phyloP scores from a whole-genome alignment of 495 filamentous ascomycete genomes.

The Friedmanniomyces endolithicus region DNA sequence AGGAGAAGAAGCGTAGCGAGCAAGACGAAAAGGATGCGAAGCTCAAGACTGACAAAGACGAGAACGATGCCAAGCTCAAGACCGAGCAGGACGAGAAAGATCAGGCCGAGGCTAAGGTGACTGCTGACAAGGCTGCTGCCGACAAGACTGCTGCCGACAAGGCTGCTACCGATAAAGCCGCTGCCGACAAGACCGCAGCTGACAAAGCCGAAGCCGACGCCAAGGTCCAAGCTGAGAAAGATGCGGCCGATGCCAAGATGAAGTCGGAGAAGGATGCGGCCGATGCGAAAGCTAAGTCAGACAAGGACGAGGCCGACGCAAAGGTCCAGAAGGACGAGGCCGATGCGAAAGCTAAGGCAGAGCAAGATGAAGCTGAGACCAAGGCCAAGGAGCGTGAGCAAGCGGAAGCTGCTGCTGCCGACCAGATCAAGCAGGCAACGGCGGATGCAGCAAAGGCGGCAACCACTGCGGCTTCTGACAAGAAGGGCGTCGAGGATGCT shows the following conservation, averaged over 20 bases:
- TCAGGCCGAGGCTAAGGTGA: conserved; percentile 16
- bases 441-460: conserved; percentile 35
- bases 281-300: background rate
- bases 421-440: conserved; percentile 23
- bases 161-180: background rate
- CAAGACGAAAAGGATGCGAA: conserved; percentile 37
- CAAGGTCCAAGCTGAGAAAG: conserved; percentile 15
- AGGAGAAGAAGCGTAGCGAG: conserved; percentile 41
- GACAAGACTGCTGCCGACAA: conserved; percentile 38
- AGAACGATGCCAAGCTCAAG: conserved; percentile 34
- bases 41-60: conserved; percentile 32
- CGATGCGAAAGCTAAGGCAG: background rate
- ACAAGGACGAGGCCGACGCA: conserved; percentile 24
- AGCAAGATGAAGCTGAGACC: conserved; percentile 10
- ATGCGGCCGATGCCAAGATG: conserved; percentile 18
- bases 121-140: conserved; percentile 32
- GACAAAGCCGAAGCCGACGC: background rate
- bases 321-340: conserved; percentile 42
- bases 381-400: background rate
- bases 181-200: background rate
- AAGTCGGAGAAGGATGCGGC: conserved; percentile 42
- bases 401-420: conserved; percentile 31
- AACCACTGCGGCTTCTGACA: conserved; percentile 22
- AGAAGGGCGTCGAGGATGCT: conserved; percentile 20
- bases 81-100: conserved; percentile 26